Conservation (phyloP, 164 flowering plant genomes). For the Macadamia integrifolia region DNA sequence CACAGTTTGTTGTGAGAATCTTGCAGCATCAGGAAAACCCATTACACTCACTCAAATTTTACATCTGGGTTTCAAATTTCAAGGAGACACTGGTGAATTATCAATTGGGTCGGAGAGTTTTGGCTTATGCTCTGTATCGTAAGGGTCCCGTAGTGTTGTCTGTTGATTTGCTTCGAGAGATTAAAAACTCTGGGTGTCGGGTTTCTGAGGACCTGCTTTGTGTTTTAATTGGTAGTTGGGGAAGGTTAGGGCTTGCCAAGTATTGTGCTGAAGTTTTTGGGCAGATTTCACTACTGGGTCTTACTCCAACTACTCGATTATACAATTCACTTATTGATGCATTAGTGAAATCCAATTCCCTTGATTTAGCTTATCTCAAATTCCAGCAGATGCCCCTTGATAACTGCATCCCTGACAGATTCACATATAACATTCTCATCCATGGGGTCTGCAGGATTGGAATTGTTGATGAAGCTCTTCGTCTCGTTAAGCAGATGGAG, state of each 20-base stretch:
- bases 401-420: conserved; percentile 75
- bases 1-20: conserved; percentile 43
- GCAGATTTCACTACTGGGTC: conserved; percentile 74
- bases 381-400: conserved; percentile 87
- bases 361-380: conserved; percentile 84
- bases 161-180: conserved; percentile 52
- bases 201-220: conserved; percentile 66
- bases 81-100: conserved; percentile 33
- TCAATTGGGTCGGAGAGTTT: conserved; percentile 39
- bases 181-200: conserved; percentile 40
- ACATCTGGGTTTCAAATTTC: conserved; percentile 60
- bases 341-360: conserved; percentile 71
- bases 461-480: conserved; percentile 83
- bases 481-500: conserved; percentile 85
- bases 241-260: conserved; percentile 81
- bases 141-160: conserved; percentile 82
- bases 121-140: conserved; percentile 44
- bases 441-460: conserved; percentile 89
- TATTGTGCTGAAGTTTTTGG: conserved; percentile 76
- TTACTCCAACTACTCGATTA: conserved; percentile 66
- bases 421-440: conserved; percentile 83
- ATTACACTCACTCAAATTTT: conserved; percentile 49
- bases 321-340: conserved; percentile 90
- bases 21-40: conserved; percentile 76
- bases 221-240: conserved; percentile 85